A percentile compares a stretch with the other conserved stretches of the same genome.
Evolutionary conservation across 2,329 filamentous ascomycete species (phyloP).

Genomic region (Penicillium fuscoglaucum): DNA sequence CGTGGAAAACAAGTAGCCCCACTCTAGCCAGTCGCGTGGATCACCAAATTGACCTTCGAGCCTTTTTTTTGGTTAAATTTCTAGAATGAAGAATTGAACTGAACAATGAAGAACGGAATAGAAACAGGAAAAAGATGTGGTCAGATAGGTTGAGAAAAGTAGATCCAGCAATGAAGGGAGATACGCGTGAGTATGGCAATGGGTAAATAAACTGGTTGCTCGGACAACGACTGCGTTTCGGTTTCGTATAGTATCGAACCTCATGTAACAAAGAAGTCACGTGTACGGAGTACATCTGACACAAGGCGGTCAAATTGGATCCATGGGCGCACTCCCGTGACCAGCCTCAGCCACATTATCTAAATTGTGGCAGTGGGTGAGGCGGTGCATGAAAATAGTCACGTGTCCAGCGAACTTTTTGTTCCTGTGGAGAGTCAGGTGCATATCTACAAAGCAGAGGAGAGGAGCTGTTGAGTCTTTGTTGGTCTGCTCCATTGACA

Average conservation of each 20-base stretch:
- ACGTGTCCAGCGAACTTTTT: slow-evolving; percentile 28
- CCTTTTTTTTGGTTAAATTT: slow-evolving; percentile 1
- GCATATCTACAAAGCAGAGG: slow-evolving; percentile 8
- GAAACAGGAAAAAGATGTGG: slow-evolving; percentile 11
- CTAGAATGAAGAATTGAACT: slow-evolving; percentile 1
- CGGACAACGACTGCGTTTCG: slow-evolving; percentile 50
- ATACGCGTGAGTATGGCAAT: slow-evolving; percentile 20
- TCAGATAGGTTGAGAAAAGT: slow-evolving; percentile 8
- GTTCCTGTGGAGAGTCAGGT: slow-evolving; percentile 7
- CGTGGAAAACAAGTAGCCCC: slow-evolving; percentile 43
- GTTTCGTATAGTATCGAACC: background rate
- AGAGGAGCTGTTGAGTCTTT: slow-evolving; percentile 2
- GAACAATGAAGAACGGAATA: slow-evolving; percentile 7
- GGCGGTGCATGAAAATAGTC: slow-evolving; percentile 11
- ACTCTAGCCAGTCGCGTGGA: slow-evolving; percentile 38
- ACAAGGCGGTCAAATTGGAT: background rate
- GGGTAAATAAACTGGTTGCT: slow-evolving; percentile 36
- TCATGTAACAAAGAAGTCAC: slow-evolving; percentile 4
- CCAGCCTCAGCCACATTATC: background rate
- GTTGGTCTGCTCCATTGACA: slow-evolving; percentile 8
- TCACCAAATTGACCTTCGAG: slow-evolving; percentile 20
- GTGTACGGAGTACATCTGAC: background rate
- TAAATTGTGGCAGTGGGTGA: background rate
- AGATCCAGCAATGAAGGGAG: slow-evolving; percentile 30
- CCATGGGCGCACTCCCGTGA: background rate